Conservation (phyloP, 1,284 basidiomycete genomes). For the Ustilago cynodontis region DNA sequence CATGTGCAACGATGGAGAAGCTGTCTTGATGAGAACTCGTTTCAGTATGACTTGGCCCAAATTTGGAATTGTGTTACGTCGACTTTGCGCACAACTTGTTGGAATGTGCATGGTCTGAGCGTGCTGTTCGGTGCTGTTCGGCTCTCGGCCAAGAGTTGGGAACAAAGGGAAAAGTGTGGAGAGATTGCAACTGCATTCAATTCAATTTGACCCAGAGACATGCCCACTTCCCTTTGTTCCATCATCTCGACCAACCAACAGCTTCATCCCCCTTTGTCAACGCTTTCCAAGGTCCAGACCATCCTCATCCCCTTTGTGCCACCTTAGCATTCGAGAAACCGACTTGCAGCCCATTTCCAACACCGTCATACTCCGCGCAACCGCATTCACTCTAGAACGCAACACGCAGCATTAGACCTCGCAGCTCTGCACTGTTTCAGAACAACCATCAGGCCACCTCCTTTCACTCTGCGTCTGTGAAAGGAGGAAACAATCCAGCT, state of each 20-base stretch:
- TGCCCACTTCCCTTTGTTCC: neutral
- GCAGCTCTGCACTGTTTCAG: too few species aligned
- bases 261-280: slow-evolving; percentile 3
- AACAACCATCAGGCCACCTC: neutral
- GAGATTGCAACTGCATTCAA: neutral
- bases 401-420: neutral
- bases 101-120: neutral
- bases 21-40: too few species aligned
- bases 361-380: too few species aligned
- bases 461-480: neutral
- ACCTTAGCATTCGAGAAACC: too few species aligned
- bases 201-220: neutral
- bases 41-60: too few species aligned
- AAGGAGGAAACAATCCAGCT: neutral
- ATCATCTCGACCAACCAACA: neutral
- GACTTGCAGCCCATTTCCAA: too few species aligned
- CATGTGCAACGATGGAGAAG: too few species aligned
- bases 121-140: neutral
- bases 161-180: neutral
- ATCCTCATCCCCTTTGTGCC: too few species aligned
- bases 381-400: neutral
- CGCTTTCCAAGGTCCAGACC: neutral
- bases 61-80: slow-evolving; percentile 1
- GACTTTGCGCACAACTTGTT: neutral
- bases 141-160: neutral